phyloP scores from a whole-genome alignment of 805 yeast genomes.

The Grigorovia yakushimaensis region DNA sequence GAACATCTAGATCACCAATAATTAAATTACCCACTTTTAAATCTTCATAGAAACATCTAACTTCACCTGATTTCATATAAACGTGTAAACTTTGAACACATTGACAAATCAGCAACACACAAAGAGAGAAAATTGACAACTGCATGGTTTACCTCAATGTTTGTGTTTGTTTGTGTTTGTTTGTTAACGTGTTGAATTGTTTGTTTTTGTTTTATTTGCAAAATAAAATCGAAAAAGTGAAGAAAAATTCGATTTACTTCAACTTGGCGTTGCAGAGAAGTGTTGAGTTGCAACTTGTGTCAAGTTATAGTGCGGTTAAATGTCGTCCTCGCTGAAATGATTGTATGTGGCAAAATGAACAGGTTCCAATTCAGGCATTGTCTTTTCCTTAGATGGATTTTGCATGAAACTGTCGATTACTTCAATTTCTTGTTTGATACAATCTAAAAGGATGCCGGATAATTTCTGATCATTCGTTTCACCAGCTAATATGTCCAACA shows the following conservation, averaged over 20 bases:
- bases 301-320: too few species aligned
- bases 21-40: conserved; percentile 70
- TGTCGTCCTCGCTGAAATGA: too few species aligned
- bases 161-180: too few species aligned
- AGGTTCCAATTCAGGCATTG: neutral
- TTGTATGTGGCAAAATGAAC: neutral
- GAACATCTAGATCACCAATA: conserved; percentile 66
- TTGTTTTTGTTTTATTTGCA: neutral
- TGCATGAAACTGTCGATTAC: neutral
- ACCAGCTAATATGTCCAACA: neutral
- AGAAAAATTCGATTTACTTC: too few species aligned
- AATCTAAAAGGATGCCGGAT: neutral
- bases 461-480: neutral
- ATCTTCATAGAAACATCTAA: conserved; percentile 78
- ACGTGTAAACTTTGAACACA: conserved; percentile 43
- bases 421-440: neutral
- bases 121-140: neutral
- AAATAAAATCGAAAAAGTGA: too few species aligned
- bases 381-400: neutral
- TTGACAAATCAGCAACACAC: neutral
- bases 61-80: conserved; percentile 65
- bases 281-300: too few species aligned
- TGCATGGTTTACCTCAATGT: neutral
- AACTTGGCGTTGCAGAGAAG: too few species aligned
- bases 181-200: neutral